A percentile compares a stretch with the other conserved stretches of the same genome.
phyloP scores from a whole-genome alignment of 1,139 yeast species.

The Diutina neorugosa region DNA sequence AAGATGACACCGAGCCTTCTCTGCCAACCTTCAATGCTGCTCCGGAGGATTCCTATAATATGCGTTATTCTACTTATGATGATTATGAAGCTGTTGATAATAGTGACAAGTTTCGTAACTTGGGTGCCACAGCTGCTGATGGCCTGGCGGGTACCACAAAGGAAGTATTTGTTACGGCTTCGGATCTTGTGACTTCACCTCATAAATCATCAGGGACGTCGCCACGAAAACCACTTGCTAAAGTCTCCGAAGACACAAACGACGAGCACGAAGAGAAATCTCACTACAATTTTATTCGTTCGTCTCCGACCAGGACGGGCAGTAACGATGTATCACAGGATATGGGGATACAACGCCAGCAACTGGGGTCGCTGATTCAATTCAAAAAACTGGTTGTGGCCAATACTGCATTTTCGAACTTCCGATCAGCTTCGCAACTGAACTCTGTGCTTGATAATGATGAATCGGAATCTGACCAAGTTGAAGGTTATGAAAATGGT shows the following conservation, averaged over 20 bases:
- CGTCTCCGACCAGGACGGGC: background rate
- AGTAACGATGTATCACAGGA: background rate
- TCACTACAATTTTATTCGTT: background rate
- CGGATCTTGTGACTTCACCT: background rate
- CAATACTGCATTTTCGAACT: background rate
- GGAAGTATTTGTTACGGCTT: conserved; percentile 1
- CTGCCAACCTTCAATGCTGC: background rate
- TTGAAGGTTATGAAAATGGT: background rate
- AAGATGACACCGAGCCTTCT: background rate
- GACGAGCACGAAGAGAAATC: background rate
- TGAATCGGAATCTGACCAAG: background rate
- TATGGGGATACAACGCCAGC: background rate
- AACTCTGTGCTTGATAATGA: background rate
- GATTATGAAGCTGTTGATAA: background rate
- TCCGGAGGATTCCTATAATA: background rate
- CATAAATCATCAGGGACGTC: background rate
- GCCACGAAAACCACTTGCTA: background rate
- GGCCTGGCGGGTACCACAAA: background rate
- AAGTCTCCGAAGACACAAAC: background rate
- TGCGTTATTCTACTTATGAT: background rate
- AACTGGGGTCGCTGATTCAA: background rate
- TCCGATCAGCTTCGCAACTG: background rate
- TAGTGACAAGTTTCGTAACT: background rate
- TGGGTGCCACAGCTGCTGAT: background rate
- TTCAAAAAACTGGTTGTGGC: background rate